Conservation (phyloP, 1,284 basidiomycete species). For the Trichosporon sp. region DNA sequence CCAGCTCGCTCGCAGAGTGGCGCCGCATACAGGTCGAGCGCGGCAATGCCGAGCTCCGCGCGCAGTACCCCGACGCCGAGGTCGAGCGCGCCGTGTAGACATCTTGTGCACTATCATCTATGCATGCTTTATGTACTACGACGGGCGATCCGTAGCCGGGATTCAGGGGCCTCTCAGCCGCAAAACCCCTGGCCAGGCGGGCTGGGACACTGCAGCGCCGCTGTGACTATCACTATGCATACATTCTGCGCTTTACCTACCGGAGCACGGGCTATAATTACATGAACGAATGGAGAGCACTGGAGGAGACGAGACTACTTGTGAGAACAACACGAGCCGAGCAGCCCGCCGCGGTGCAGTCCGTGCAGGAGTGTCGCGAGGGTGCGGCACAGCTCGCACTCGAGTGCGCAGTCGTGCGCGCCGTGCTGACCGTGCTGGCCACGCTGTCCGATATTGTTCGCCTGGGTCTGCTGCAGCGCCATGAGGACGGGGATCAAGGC, state of each 20-base stretch:
- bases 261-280: too few species aligned
- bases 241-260: background rate
- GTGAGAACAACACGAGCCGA: background rate
- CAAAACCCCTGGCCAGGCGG: too few species aligned
- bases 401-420: background rate
- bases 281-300: too few species aligned
- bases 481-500: background rate
- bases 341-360: background rate
- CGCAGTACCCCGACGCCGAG: background rate
- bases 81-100: background rate
- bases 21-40: conserved; percentile 38
- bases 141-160: too few species aligned
- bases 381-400: background rate
- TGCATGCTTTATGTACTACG: too few species aligned
- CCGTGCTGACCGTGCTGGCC: background rate
- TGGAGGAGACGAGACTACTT: background rate
- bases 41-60: conserved; percentile 18
- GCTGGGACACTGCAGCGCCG: too few species aligned
- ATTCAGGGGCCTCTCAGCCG: too few species aligned
- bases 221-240: background rate
- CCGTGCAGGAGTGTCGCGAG: background rate
- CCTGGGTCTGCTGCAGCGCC: background rate
- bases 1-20: conserved; percentile 43
- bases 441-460: background rate
- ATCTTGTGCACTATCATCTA: background rate